Evolutionary conservation across 768 basidiomycete species (phyloP).

Genomic region (Lentinula aciculospora): DNA sequence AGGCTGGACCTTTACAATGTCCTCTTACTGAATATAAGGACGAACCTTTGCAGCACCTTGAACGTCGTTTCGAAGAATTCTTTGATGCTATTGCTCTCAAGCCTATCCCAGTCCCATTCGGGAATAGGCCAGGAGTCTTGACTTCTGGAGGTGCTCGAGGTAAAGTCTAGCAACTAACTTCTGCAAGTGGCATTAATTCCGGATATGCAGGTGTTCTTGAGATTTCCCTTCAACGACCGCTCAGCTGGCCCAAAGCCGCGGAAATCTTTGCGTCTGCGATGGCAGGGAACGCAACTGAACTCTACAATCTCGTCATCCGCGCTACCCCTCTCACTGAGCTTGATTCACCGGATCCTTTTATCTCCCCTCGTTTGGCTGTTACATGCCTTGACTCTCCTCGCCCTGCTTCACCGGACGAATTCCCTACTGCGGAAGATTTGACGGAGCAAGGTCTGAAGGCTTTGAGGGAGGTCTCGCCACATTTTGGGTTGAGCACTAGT

Average conservation of each 20-base stretch:
- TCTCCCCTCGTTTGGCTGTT: constrained; percentile 15
- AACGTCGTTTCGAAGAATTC: constrained; percentile 13
- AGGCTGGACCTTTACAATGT: constrained; percentile 16
- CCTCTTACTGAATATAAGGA: constrained; percentile 11
- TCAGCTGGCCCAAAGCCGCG: constrained; percentile 12
- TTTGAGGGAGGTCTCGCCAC: constrained; percentile 12
- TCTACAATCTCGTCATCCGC: constrained; percentile 12
- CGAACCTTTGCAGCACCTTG: constrained; percentile 11
- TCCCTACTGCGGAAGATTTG: constrained; percentile 11
- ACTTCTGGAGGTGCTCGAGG: constrained; percentile 20
- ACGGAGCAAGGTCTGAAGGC: constrained; percentile 10
- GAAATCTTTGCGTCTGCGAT: constrained; percentile 12
- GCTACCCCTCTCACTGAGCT: not conserved
- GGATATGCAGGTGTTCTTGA: constrained; percentile 10
- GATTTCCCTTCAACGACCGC: constrained; percentile 14
- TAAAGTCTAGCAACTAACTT: not conserved
- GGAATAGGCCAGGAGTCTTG: constrained; percentile 12
- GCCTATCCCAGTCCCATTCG: constrained; percentile 14
- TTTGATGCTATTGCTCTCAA: constrained; percentile 15
- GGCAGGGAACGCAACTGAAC: constrained; percentile 16
- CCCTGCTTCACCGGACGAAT: not conserved
- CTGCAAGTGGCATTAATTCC: too few species aligned
- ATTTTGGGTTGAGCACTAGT: constrained; percentile 16
- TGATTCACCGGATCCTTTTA: not conserved
- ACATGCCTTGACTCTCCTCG: constrained; percentile 18